These are phyloP conservation scores for Gaertneriomyces semiglobifer DNA, from an alignment of 192 early-diverging fungal genomes.

Conservation along the genomic window DNA sequence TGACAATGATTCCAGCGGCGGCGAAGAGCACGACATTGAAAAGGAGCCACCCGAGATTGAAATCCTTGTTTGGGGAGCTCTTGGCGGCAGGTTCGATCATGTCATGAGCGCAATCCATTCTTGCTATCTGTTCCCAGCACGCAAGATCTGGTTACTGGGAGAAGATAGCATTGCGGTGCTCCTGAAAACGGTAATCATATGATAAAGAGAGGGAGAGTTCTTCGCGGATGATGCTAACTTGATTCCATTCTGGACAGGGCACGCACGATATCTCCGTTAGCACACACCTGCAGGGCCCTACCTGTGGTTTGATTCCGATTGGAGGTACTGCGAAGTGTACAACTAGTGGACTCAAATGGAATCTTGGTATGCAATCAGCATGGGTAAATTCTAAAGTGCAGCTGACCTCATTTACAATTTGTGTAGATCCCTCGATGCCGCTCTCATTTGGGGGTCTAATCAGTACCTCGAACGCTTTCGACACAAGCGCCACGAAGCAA, in stretches of 20 bases:
- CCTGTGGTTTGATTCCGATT: conserved; percentile 85
- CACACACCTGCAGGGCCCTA: conserved; percentile 69
- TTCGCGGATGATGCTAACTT: conserved; percentile 1
- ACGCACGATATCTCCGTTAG: conserved; percentile 64
- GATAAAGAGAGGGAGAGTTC: neutral
- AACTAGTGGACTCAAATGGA: conserved; percentile 79
- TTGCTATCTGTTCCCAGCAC: conserved; percentile 51
- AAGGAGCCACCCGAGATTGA: conserved; percentile 27
- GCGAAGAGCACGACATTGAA: neutral
- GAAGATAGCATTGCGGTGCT: conserved; percentile 74
- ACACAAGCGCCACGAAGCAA: conserved; percentile 16
- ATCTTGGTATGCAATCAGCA: conserved; percentile 60
- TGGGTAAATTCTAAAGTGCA: neutral
- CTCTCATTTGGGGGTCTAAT: conserved; percentile 73
- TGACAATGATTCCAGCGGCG: neutral
- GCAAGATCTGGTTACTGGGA: conserved; percentile 64
- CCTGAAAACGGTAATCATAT: conserved; percentile 52
- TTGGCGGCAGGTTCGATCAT: conserved; percentile 89
- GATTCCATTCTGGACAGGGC: conserved; percentile 43
- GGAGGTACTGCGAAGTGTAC: conserved; percentile 61
- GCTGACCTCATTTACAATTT: neutral
- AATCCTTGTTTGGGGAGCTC: conserved; percentile 75
- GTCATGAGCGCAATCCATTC: conserved; percentile 74
- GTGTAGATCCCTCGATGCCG: conserved; percentile 32
- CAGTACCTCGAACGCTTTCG: conserved; percentile 80